Percentiles rank a stretch among this genome's conserved stretches.
Evolutionary conservation across 306 rosid species (phyloP).

Genomic region (Luffa aegyptiaca): DNA sequence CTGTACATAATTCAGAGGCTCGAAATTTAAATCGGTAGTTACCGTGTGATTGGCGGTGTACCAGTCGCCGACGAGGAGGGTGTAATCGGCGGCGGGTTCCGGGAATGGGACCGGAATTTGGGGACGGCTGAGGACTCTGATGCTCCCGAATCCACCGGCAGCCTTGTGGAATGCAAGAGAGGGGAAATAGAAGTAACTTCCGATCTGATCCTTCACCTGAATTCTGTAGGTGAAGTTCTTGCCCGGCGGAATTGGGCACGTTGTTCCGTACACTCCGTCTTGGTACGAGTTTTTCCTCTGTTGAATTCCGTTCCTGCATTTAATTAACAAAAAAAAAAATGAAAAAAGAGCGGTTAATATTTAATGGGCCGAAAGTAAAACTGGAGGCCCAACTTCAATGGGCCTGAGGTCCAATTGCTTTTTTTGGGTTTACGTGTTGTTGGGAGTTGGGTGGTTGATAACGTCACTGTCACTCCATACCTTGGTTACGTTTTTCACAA

Average conservation of each 20-base stretch:
- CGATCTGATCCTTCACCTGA: slow-evolving; percentile 87
- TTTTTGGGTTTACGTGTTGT: background rate
- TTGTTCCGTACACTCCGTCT: slow-evolving; percentile 82
- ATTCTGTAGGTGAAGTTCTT: slow-evolving; percentile 80
- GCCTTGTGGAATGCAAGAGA: slow-evolving; percentile 82
- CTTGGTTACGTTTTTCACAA: background rate
- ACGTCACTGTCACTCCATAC: background rate
- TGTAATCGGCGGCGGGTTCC: slow-evolving; percentile 58
- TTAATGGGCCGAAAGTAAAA: background rate
- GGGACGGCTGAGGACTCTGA: slow-evolving; percentile 80
- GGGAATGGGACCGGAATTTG: slow-evolving; percentile 88
- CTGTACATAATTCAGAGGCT: background rate
- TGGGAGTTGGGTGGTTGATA: background rate
- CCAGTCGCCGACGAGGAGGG: slow-evolving; percentile 89
- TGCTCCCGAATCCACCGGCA: slow-evolving; percentile 75
- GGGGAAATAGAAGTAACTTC: slow-evolving; percentile 81
- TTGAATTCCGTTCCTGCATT: slow-evolving; percentile 70
- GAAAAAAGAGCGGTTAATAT: background rate
- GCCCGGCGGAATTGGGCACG: slow-evolving; percentile 89
- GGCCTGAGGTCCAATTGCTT: background rate
- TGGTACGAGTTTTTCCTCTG: slow-evolving; percentile 78
- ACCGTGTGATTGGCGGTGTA: slow-evolving; percentile 56
- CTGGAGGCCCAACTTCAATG: background rate
- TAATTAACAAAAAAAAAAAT: background rate
- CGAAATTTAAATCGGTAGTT: background rate